Percentiles rank a stretch among this genome's conserved stretches.
These are phyloP conservation scores for Dichomitus squalens DNA, from an alignment of 1,284 basidiomycete species.

Conservation along the genomic window DNA sequence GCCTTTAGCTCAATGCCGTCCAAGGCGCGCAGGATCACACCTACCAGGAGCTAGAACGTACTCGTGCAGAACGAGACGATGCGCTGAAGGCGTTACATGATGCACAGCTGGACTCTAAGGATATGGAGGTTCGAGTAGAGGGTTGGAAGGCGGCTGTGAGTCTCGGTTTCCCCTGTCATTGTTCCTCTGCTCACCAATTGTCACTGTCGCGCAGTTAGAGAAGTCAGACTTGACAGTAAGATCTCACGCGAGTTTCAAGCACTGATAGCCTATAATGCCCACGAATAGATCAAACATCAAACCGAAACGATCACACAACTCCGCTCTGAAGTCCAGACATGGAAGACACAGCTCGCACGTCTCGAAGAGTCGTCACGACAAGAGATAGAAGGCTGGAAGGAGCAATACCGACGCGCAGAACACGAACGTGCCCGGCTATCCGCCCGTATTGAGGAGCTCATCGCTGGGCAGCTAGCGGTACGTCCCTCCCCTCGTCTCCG, in stretches of 20 bases:
- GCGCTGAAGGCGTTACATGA: constrained; percentile 49
- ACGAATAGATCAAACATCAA: constrained; percentile 54
- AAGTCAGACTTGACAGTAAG: constrained; percentile 61
- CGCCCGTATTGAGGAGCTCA: constrained; percentile 56
- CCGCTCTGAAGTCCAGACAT: constrained; percentile 62
- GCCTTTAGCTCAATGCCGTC: constrained; percentile 27
- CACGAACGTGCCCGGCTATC: constrained; percentile 58
- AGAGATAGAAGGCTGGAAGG: constrained; percentile 64
- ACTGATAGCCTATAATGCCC: neutral
- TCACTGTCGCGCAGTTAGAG: constrained; percentile 42
- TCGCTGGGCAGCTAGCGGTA: constrained; percentile 46
- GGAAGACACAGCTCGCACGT: constrained; percentile 68
- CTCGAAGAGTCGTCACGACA: constrained; percentile 49
- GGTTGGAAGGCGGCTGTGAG: constrained; percentile 57
- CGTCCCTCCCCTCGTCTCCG: constrained; percentile 3
- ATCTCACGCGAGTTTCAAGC: neutral
- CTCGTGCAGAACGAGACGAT: constrained; percentile 54
- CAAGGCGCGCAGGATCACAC: constrained; percentile 34
- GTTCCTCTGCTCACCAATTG: constrained; percentile 1
- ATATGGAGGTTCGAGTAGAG: constrained; percentile 50
- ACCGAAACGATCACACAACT: constrained; percentile 61
- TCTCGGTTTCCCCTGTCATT: constrained; percentile 12
- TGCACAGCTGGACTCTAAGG: constrained; percentile 47
- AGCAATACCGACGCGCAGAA: constrained; percentile 69
- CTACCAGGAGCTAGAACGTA: constrained; percentile 40